These are phyloP conservation scores for Schizonepeta tenuifolia DNA, from an alignment of 257 asterid species.

Conservation along the genomic window DNA sequence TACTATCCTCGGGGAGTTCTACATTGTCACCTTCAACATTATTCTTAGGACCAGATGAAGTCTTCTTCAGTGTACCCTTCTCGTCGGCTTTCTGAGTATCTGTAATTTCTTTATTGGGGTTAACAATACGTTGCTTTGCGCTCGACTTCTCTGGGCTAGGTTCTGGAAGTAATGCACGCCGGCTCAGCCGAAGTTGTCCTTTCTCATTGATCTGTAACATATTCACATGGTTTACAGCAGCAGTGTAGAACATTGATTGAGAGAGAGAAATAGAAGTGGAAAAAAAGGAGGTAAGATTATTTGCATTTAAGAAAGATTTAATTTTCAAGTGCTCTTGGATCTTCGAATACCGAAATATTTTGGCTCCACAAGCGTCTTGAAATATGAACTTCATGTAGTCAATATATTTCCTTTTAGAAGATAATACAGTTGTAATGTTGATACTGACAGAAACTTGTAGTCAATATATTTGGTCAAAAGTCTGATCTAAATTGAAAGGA, in stretches of 20 bases:
- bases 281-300: background rate
- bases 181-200: slow-evolving; percentile 95
- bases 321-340: background rate
- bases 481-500: background rate
- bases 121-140: slow-evolving; percentile 45
- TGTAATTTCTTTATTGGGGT: slow-evolving; percentile 42
- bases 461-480: background rate
- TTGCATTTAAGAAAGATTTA: background rate
- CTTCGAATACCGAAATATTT: background rate
- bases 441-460: background rate
- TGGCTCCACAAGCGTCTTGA: slow-evolving; percentile 3
- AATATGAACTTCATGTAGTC: background rate
- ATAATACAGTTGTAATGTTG: background rate
- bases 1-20: slow-evolving; percentile 37
- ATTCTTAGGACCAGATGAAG: slow-evolving; percentile 36
- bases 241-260: background rate
- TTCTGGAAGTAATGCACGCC: slow-evolving; percentile 90
- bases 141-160: slow-evolving; percentile 52
- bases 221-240: slow-evolving; percentile 12
- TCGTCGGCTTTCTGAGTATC: slow-evolving; percentile 47
- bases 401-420: background rate
- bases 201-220: slow-evolving; percentile 80
- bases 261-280: background rate
- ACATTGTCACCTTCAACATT: slow-evolving; percentile 38
- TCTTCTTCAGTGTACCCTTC: slow-evolving; percentile 47